Evolutionary conservation across 164 flowering plant genomes (phyloP), one percentile per base, ranked within the genome.

Genomic region (Tetracentron sinense): DNA sequence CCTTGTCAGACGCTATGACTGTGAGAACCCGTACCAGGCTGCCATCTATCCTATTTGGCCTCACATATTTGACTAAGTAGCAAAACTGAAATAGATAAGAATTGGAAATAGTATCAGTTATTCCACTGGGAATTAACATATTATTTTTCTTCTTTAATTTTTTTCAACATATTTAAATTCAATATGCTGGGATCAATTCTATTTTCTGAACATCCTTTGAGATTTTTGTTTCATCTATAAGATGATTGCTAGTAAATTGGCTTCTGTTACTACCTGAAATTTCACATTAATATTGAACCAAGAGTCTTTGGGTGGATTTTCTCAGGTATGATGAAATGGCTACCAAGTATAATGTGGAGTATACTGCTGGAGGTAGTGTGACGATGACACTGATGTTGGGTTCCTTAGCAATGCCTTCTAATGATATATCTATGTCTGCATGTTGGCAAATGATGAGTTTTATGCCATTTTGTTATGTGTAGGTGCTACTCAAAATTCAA

Each of bases 401-500:
- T 58, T 71, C 20, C 38, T 58, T 29, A 28, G 53, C 56, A 19
- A 8, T 22, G 21, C 16, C 22, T 25, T 14, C 44, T 31, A 20
- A 1, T 17, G 35, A 6, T 55, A 33, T 33, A 1, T 27, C 17
- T 42, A 7, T 26, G 11, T 20, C n/a, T 48, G 17, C 16, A 12
- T 54, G 20, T 12, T 29, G 7, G 30, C 58, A 25, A 50, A 51
- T 42, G 54, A 61, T 66, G 38, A 26, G 8, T 61, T 55, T 48
- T 61, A 16, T 44, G 38, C 49, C 56, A 22, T 63, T 55, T 58
- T 68, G 17, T 44, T 65, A 7, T 20, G 6, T 78, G 28, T 70
- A 93, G 98, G 98, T 64, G 96, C 98, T 42, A 93, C 98, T 27
- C 98, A 93, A 73, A 93, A 93, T 68, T 88, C 98, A 38, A 93